These are phyloP conservation scores for Fusarium armeniacum DNA, from an alignment of 2,329 filamentous ascomycete species.

Conservation along the genomic window DNA sequence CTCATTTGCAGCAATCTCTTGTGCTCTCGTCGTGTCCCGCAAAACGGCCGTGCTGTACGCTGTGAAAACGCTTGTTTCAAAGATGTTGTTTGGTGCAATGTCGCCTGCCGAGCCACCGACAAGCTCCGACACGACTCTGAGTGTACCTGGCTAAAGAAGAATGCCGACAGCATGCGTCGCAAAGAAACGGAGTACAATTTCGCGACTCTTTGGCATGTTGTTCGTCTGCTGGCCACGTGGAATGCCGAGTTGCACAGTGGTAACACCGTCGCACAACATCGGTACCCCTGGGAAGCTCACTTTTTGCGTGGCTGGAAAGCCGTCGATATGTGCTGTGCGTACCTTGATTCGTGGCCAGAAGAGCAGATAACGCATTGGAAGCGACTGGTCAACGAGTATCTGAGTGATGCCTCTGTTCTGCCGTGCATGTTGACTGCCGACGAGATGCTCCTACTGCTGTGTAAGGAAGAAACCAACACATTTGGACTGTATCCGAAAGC, in stretches of 20 bases:
- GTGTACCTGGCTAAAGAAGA: constrained; percentile 47
- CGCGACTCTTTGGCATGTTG: constrained; percentile 50
- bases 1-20: constrained; percentile 50
- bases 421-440: constrained; percentile 27
- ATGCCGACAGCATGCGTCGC: constrained; percentile 31
- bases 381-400: constrained; percentile 43
- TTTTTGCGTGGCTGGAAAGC: constrained; percentile 49
- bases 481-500: constrained; percentile 48
- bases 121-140: constrained; percentile 46
- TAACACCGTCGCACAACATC: not conserved
- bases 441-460: constrained; percentile 47
- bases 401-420: constrained; percentile 40
- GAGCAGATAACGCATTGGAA: constrained; percentile 48
- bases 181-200: constrained; percentile 49
- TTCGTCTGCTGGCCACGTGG: constrained; percentile 49
- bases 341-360: constrained; percentile 51
- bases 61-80: constrained; percentile 42
- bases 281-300: constrained; percentile 26
- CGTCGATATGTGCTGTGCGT: constrained; percentile 47
- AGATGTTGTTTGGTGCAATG: constrained; percentile 50
- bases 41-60: constrained; percentile 19
- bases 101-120: constrained; percentile 42
- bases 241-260: constrained; percentile 35
- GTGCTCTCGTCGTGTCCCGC: constrained; percentile 43
- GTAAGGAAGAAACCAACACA: constrained; percentile 52